Conservation (phyloP, 495 filamentous ascomycete species). For the Penicillium silybi region DNA sequence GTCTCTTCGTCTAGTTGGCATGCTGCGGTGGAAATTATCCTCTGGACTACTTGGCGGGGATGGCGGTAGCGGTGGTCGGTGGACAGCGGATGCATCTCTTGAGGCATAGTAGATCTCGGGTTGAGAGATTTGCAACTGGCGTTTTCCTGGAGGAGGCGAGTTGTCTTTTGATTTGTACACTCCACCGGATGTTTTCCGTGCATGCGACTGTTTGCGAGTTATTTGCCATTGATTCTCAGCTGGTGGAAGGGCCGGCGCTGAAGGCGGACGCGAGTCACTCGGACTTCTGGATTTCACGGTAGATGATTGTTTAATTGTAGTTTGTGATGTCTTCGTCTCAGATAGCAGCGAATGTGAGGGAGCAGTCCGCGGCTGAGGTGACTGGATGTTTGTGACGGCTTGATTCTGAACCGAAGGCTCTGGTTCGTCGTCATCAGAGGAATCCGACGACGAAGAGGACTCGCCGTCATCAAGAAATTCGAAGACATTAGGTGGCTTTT, state of each 20-base stretch:
- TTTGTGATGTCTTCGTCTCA: constrained; percentile 5
- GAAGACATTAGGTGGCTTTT: constrained; percentile 38
- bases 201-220: constrained; percentile 15
- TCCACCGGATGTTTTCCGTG: constrained; percentile 18
- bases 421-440: constrained; percentile 8
- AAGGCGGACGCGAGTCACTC: constrained; percentile 18
- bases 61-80: constrained; percentile 29
- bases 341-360: constrained; percentile 16
- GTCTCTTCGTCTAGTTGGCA: constrained; percentile 22
- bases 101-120: constrained; percentile 31
- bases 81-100: constrained; percentile 17
- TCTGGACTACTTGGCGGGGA: constrained; percentile 39
- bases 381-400: constrained; percentile 19
- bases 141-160: constrained; percentile 3
- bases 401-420: constrained; percentile 4
- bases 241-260: constrained; percentile 23
- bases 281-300: constrained; percentile 7
- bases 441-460: constrained; percentile 18
- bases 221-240: constrained; percentile 24
- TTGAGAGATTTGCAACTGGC: constrained; percentile 16
- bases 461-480: constrained; percentile 36
- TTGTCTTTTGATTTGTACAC: background rate
- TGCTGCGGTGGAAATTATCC: constrained; percentile 26
- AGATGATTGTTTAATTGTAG: background rate
- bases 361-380: constrained; percentile 17